Base-by-base conservation (phyloP, 140 eudicot species). In the Eryngium alpinum region DNA sequence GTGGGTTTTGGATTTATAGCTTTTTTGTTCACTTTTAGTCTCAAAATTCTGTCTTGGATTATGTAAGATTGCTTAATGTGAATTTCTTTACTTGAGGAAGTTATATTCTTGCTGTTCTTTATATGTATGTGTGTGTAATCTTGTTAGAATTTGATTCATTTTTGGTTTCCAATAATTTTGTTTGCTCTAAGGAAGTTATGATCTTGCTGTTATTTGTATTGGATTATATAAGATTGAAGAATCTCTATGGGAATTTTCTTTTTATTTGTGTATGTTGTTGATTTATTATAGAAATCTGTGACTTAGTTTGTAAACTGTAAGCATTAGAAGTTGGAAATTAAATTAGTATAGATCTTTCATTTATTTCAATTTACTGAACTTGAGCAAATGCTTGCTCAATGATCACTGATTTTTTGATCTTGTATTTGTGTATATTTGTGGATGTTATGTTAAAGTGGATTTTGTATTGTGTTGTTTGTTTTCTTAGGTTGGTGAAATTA, bases 401-500 rank as follows among this genome's bases (percentile, higher is more conserved):
- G 33, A 65, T 51, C 10, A 24, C 28, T 22, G 49, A 56, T 16
- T 22, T 0, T 27, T 29, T 53, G 77, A 6, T 21, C 1, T 44
- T 32, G 22, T 70, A 67, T 60, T 12, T 34, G 25, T 5, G 38
- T 17, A 31, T 0, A 43, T 74, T 49, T 38, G 46, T 38, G 46
- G 46, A 15, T 78, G 67, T 71, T 27, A 72, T 31, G 24, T 25
- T 14, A 2, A 17, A 50, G 78, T 77, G 82, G 33, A 38, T 38
- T 51, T 78, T 80, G 38, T 9, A 14, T 24, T 85, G 34, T 83
- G 62, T 43, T 85, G 27, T 70, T 43, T 85, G 27, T 27, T 84
- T 76, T 84, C 85, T 29, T 86, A 92, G 98, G 92, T 94, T 83
- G 98, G 98, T 88, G 98, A 94, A 86, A 89, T 94, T 81, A 94